A percentile compares a stretch with the other conserved stretches of the same genome.
phyloP scores from a whole-genome alignment of 1,284 basidiomycete species.

The Neonothopanus nambi region DNA sequence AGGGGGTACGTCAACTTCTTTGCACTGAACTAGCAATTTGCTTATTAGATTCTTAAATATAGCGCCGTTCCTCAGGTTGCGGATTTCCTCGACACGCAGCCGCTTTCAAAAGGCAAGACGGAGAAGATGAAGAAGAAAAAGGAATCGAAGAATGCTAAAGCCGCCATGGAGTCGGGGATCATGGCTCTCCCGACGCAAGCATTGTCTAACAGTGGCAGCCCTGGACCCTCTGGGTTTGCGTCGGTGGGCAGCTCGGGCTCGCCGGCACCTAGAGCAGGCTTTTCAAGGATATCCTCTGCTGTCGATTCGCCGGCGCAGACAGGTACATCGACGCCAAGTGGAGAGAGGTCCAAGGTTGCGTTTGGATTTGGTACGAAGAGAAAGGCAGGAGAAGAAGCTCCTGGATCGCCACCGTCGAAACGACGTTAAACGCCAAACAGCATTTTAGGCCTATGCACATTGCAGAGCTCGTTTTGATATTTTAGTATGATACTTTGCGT shows the following conservation, averaged over 20 bases:
- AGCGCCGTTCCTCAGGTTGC: conserved; percentile 81
- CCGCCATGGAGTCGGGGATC: conserved; percentile 59
- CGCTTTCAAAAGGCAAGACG: conserved; percentile 76
- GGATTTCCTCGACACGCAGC: conserved; percentile 77
- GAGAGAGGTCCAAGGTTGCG: conserved; percentile 69
- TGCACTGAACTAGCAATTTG: neutral
- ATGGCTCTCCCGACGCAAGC: conserved; percentile 60
- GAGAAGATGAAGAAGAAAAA: conserved; percentile 75
- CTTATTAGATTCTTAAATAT: conserved; percentile 14
- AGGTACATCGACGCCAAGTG: conserved; percentile 46
- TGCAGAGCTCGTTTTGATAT: no score
- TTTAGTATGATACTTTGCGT: no score
- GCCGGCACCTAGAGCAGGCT: conserved; percentile 71
- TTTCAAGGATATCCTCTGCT: conserved; percentile 71
- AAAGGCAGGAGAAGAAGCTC: conserved; percentile 66
- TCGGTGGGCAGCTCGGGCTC: conserved; percentile 50
- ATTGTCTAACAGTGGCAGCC: conserved; percentile 46
- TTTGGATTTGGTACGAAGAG: conserved; percentile 77
- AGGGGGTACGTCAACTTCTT: conserved; percentile 64
- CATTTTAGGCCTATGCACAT: no score
- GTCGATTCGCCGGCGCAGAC: conserved; percentile 44
- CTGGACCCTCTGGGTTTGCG: conserved; percentile 41
- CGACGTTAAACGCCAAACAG: conserved; percentile 30
- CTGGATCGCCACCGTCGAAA: conserved; percentile 43
- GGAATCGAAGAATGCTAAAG: conserved; percentile 44